Evolutionary conservation across 306 rosid genomes (phyloP).

Genomic region (Quillaja saponaria): DNA sequence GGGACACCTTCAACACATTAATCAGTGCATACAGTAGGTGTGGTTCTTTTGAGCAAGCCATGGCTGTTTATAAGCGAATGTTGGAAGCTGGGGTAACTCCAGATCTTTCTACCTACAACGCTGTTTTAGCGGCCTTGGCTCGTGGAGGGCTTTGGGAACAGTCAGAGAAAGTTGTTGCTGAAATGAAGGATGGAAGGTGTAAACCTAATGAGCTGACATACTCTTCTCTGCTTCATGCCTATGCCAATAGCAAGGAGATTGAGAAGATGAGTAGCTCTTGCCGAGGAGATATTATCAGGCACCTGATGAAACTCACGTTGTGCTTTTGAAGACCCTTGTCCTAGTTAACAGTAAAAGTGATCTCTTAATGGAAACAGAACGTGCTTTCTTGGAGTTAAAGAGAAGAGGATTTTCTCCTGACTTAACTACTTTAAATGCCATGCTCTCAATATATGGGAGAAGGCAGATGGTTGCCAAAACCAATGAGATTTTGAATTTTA

Average conservation of each 20-base stretch:
- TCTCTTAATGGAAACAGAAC: conserved; percentile 77
- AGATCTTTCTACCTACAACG: conserved; percentile 83
- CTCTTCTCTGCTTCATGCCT: conserved; percentile 86
- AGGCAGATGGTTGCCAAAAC: conserved; percentile 75
- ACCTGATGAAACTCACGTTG: conserved; percentile 56
- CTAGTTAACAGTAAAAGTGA: conserved; percentile 76
- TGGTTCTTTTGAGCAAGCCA: conserved; percentile 82
- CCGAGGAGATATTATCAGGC: conserved; percentile 75
- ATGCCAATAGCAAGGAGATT: conserved; percentile 82
- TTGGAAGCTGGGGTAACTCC: conserved; percentile 85
- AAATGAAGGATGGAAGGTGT: conserved; percentile 75
- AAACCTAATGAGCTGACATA: conserved; percentile 82
- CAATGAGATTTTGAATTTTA: conserved; percentile 68
- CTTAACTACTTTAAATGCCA: conserved; percentile 75
- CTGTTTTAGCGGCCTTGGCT: conserved; percentile 88
- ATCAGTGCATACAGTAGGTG: conserved; percentile 92
- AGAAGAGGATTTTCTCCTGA: conserved; percentile 66
- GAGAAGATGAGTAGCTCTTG: conserved; percentile 64
- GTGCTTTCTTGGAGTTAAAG: conserved; percentile 66
- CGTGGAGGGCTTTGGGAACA: conserved; percentile 94
- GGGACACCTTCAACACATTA: conserved; percentile 85
- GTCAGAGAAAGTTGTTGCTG: conserved; percentile 76
- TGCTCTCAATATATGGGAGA: conserved; percentile 90
- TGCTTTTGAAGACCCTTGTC: conserved; percentile 90
- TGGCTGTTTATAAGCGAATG: conserved; percentile 76